Evolutionary conservation across 164 flowering plant species (phyloP), one percentile per base, ranked within the genome.

Genomic region (Echeveria elegans): DNA sequence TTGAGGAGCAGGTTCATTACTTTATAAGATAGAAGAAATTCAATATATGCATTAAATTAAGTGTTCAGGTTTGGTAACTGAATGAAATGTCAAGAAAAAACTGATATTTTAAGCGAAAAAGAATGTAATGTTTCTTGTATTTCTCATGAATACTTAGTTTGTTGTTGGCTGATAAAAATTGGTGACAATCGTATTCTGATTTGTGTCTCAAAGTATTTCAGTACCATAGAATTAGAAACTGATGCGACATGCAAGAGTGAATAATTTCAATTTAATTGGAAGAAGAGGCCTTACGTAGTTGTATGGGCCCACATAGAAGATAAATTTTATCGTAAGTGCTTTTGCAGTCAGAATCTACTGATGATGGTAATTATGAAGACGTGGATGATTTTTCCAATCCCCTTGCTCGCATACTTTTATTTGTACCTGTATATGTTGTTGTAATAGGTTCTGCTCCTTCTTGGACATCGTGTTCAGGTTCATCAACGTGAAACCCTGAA

Each of bases 1-100:
- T 91, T 30, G 97, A 91, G 71, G 99, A 91, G 67, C 99, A 94
- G 93, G 99, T 94, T 70, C 10, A 15, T 63, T 0, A 16, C 5
- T 32, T 62, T 23, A 23, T n/a, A n/a, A n/a, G n/a, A n/a, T n/a
- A n/a, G n/a, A n/a, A n/a, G n/a, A n/a, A n/a, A n/a, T n/a, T n/a
- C n/a, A n/a, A n/a, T n/a, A n/a, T n/a, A n/a, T n/a, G n/a, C n/a
- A n/a, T n/a, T n/a, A n/a, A n/a, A n/a, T n/a, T n/a, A n/a, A n/a
- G n/a, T n/a, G n/a, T n/a, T n/a, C n/a, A n/a, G n/a, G n/a, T n/a
- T n/a, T n/a, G n/a, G n/a, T n/a, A n/a, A n/a, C n/a, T n/a, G n/a
- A n/a, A n/a, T n/a, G n/a, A n/a, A n/a, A n/a, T n/a, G n/a, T n/a
- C n/a, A n/a, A n/a, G n/a, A n/a, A n/a, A n/a, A n/a, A n/a, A n/a